Conservation (phyloP, 768 basidiomycete genomes). For the Hysterangium stoloniferum region DNA sequence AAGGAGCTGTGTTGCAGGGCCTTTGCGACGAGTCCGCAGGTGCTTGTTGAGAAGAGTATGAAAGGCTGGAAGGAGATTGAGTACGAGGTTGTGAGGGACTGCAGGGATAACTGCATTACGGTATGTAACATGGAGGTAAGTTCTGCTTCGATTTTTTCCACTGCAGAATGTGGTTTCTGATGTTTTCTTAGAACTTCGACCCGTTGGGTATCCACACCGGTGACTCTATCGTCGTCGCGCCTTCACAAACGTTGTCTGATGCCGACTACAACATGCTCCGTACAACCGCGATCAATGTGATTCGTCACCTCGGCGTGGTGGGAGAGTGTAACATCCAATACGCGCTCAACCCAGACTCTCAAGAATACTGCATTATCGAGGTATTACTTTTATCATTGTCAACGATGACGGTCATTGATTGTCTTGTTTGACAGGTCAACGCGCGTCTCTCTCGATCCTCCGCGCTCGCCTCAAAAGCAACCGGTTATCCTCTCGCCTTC, state of each 20-base stretch:
- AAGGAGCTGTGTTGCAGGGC: slow-evolving; percentile 86
- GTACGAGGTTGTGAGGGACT: slow-evolving; percentile 97
- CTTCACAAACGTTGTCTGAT: slow-evolving; percentile 97
- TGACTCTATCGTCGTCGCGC: slow-evolving; percentile 96
- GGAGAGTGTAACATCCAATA: slow-evolving; percentile 99
- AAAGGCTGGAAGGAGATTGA: slow-evolving; percentile 99
- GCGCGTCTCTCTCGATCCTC: slow-evolving; percentile 98
- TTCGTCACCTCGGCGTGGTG: slow-evolving; percentile 95
- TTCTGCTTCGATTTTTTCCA: slow-evolving; percentile 7
- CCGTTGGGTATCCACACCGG: slow-evolving; percentile 98
- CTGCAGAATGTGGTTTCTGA: background rate
- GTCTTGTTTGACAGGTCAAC: slow-evolving; percentile 49
- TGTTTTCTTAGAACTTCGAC: slow-evolving; percentile 81
- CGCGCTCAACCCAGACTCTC: slow-evolving; percentile 89
- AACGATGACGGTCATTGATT: slow-evolving; percentile 7
- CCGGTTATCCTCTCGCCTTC: slow-evolving; percentile 96
- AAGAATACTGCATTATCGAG: slow-evolving; percentile 99
- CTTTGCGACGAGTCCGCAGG: slow-evolving; percentile 96
- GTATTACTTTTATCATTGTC: slow-evolving; percentile 29
- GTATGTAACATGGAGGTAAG: slow-evolving; percentile 99
- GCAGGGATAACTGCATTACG: slow-evolving; percentile 96
- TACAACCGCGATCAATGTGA: slow-evolving; percentile 96
- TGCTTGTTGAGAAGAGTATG: slow-evolving; percentile 99
- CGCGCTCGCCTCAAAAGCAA: slow-evolving; percentile 95
- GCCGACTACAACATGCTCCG: slow-evolving; percentile 99